phyloP scores from a whole-genome alignment of 2,329 filamentous ascomycete species.

The Raffaelea arxii region DNA sequence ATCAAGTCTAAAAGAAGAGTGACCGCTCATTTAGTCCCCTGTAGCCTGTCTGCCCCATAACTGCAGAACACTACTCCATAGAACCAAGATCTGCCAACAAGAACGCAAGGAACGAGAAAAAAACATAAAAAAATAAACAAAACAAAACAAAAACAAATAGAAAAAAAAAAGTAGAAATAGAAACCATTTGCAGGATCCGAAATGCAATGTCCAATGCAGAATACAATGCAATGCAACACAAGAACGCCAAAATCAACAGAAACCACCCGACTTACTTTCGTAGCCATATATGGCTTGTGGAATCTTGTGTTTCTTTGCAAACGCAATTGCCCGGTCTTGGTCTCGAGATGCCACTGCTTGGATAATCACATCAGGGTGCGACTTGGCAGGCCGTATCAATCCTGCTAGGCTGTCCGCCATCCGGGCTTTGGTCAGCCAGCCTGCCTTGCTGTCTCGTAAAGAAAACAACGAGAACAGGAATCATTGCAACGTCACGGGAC shows the following conservation, averaged over 20 bases:
- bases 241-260: no score
- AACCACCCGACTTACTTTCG: conserved; percentile 24
- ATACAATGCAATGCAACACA: no score
- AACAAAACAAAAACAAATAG: no score
- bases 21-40: no score
- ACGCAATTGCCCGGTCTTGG: conserved; percentile 32
- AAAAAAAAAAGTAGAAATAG: no score
- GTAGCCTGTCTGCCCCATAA: background rate
- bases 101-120: no score
- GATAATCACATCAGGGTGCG: conserved; percentile 43
- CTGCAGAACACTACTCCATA: no score
- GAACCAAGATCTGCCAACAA: no score
- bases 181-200: no score
- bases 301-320: conserved; percentile 41
- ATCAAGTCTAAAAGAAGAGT: background rate
- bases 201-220: no score
- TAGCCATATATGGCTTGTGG: conserved; percentile 38
- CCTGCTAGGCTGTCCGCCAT: conserved; percentile 19
- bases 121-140: no score
- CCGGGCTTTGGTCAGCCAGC: background rate
- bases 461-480: background rate
- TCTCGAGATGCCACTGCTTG: conserved; percentile 43
- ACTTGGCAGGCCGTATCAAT: conserved; percentile 38
- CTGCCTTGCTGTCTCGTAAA: background rate
- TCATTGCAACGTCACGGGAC: conserved; percentile 6